Conservation (phyloP, 2,329 filamentous ascomycete genomes). For the Diaporthe citri region DNA sequence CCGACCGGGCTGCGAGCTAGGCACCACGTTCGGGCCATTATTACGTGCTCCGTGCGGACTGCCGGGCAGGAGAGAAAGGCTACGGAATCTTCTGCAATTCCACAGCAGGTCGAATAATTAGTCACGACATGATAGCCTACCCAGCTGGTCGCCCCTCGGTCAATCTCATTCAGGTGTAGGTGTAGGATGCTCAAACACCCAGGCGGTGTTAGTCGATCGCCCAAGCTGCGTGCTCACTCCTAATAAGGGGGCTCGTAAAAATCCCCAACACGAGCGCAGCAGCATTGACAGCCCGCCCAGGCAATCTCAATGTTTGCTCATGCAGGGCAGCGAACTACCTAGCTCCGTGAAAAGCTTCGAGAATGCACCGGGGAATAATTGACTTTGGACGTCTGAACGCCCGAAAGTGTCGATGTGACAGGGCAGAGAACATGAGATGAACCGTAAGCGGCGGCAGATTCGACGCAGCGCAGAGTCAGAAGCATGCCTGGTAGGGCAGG, state of each 20-base stretch:
- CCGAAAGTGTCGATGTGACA: slow-evolving; percentile 5
- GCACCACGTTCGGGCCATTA: not conserved
- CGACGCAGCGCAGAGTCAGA: not conserved
- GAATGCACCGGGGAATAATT: not conserved
- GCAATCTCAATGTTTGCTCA: slow-evolving; percentile 14
- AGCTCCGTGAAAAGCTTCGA: slow-evolving; percentile 13
- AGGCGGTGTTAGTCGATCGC: slow-evolving; percentile 17
- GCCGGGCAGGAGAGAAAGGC: not conserved
- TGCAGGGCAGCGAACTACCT: not conserved
- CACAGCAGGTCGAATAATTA: not conserved
- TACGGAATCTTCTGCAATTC: slow-evolving; percentile 12
- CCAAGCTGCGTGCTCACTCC: not conserved
- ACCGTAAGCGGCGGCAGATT: slow-evolving; percentile 10
- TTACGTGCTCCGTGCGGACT: slow-evolving; percentile 2
- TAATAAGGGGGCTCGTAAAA: not conserved
- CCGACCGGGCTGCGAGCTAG: slow-evolving; percentile 25
- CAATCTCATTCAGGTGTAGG: slow-evolving; percentile 16
- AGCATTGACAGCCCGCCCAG: slow-evolving; percentile 6
- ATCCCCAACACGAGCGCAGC: not conserved
- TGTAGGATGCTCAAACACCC: slow-evolving; percentile 19
- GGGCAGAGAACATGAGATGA: slow-evolving; percentile 24
- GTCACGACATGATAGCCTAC: not conserved
- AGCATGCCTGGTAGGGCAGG: slow-evolving; percentile 19
- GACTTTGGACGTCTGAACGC: not conserved
- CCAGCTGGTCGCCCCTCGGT: not conserved